Evolutionary conservation across 306 rosid genomes (phyloP).

Genomic region (Malus domestica): ASM211411v1 NC_041803.1:46975501-46976000

Average conservation of each 20-base stretch:
- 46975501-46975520: slow-evolving; percentile 63
- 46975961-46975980: no score
- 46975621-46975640: slow-evolving; percentile 75
- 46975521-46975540: slow-evolving; percentile 96
- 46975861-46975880: neutral
- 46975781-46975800: slow-evolving; percentile 44
- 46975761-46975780: slow-evolving; percentile 82
- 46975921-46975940: neutral
- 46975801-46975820: slow-evolving; percentile 9
- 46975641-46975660: slow-evolving; percentile 80
- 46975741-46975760: slow-evolving; percentile 64
- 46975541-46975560: slow-evolving; percentile 95
- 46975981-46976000: no score
- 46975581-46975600: slow-evolving; percentile 98
- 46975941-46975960: neutral
- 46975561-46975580: slow-evolving; percentile 87
- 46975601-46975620: slow-evolving; percentile 74
- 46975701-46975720: slow-evolving; percentile 86
- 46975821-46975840: neutral
- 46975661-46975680: slow-evolving; percentile 97
- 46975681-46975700: slow-evolving; percentile 82
- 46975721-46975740: slow-evolving; percentile 87
- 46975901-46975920: neutral
- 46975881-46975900: neutral
- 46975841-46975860: neutral